phyloP scores from a whole-genome alignment of 1,284 basidiomycete species.

The Ustanciosporium gigantosporum region DNA sequence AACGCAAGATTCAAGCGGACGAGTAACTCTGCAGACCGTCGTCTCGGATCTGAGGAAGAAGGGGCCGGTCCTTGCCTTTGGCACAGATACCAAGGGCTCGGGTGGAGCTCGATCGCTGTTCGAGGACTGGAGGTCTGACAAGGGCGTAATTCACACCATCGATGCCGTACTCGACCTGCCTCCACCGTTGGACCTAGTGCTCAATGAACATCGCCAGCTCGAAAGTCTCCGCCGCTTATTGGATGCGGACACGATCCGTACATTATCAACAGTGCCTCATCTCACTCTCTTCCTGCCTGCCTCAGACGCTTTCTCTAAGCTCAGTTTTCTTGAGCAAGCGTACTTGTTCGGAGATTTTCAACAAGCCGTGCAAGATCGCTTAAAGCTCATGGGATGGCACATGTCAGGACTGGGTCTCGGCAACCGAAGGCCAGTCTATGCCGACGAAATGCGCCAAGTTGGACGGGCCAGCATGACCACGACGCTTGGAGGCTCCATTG shows the following conservation, averaged over 20 bases:
- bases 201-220: conserved; percentile 49
- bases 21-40: not conserved
- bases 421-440: conserved; percentile 46
- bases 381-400: conserved; percentile 57
- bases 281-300: conserved; percentile 88
- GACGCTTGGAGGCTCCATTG: conserved; percentile 48
- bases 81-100: conserved; percentile 73
- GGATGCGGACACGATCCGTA: conserved; percentile 50
- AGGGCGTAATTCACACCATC: conserved; percentile 77
- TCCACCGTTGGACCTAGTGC: conserved; percentile 65
- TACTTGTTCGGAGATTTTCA: conserved; percentile 46
- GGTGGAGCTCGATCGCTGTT: conserved; percentile 65
- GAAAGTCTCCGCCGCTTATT: conserved; percentile 55
- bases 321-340: conserved; percentile 38
- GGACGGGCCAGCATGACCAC: conserved; percentile 34
- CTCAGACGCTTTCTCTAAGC: conserved; percentile 73
- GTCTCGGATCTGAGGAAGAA: conserved; percentile 1
- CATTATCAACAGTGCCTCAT: conserved; percentile 64
- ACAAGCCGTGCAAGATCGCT: conserved; percentile 44
- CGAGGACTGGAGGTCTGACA: conserved; percentile 65
- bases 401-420: conserved; percentile 49
- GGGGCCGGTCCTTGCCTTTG: conserved; percentile 62
- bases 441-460: conserved; percentile 10
- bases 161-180: conserved; percentile 78
- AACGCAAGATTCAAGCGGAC: conserved; percentile 42